Evolutionary conservation across 129 eudicot species (phyloP).

Genomic region (Escallonia rubra): DNA sequence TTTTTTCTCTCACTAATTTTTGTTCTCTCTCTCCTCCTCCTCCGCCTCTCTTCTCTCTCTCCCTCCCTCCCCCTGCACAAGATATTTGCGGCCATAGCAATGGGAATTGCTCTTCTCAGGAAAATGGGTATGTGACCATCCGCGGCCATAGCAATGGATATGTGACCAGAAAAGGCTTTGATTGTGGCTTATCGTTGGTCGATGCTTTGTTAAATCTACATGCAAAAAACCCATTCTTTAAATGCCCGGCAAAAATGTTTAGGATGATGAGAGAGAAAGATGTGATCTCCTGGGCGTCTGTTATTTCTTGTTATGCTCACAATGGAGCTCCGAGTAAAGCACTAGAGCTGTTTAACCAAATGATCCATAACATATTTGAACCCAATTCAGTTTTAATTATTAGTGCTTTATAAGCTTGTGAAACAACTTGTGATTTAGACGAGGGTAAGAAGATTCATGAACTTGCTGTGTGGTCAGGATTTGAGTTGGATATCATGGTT

Average conservation of each 20-base stretch:
- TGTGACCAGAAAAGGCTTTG: constrained; percentile 37
- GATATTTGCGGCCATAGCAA: no score
- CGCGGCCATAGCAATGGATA: no score
- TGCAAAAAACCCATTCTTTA: constrained; percentile 37
- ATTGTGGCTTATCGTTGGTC: constrained; percentile 27
- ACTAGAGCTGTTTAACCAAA: constrained; percentile 39
- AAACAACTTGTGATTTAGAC: constrained; percentile 38
- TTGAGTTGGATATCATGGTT: constrained; percentile 39
- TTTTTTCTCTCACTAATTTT: no score
- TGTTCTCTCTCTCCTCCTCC: no score
- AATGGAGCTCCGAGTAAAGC: constrained; percentile 40
- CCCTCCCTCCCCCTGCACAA: no score
- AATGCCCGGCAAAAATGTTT: constrained; percentile 34
- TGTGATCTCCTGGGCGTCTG: constrained; percentile 59
- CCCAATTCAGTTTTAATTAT: constrained; percentile 38
- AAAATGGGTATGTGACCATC: no score
- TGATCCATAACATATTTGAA: constrained; percentile 34
- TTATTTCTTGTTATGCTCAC: constrained; percentile 62
- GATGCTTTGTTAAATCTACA: constrained; percentile 53
- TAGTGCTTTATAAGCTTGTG: constrained; percentile 69
- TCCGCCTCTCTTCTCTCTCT: no score
- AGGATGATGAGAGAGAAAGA: constrained; percentile 37
- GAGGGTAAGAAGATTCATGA: constrained; percentile 52
- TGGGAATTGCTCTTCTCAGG: no score
- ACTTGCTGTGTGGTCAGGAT: constrained; percentile 35